These are phyloP conservation scores for Exophiala dermatitidis DNA, from an alignment of 2,329 filamentous ascomycete species.

Conservation along the genomic window DNA sequence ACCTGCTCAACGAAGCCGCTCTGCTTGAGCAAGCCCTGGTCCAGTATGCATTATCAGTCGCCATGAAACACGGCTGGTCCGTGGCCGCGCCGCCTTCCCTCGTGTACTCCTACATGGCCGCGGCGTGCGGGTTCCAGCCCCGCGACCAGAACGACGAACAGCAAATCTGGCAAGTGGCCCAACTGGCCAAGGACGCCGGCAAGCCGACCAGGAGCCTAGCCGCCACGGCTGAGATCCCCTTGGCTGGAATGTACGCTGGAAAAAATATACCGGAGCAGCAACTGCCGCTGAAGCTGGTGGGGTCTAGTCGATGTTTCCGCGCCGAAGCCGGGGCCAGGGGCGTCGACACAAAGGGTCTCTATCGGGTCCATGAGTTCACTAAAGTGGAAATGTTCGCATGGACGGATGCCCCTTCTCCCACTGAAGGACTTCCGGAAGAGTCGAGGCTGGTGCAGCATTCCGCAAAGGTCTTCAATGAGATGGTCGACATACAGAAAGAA, in stretches of 20 bases:
- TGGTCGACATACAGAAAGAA: conserved; percentile 78
- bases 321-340: conserved; percentile 89
- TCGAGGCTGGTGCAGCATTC: conserved; percentile 27
- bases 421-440: conserved; percentile 15
- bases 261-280: conserved; percentile 56
- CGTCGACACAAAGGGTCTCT: conserved; percentile 85
- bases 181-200: conserved; percentile 54
- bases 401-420: conserved; percentile 54
- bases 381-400: conserved; percentile 98
- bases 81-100: conserved; percentile 78
- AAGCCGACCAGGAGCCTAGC: conserved; percentile 69
- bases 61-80: conserved; percentile 67
- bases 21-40: conserved; percentile 91
- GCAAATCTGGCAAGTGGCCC: conserved; percentile 77
- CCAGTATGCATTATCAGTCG: conserved; percentile 71
- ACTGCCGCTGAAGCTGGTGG: conserved; percentile 72
- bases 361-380: conserved; percentile 96
- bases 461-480: conserved; percentile 64
- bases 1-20: conserved; percentile 81
- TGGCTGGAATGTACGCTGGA: conserved; percentile 83
- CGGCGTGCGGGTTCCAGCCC: conserved; percentile 89
- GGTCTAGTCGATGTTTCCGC: conserved; percentile 85
- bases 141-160: conserved; percentile 85
- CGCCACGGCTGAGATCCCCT: conserved; percentile 88
- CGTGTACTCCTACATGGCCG: conserved; percentile 84